Base-by-base conservation (phyloP, 768 basidiomycete genomes). In the Tulasnella sp. region DNA sequence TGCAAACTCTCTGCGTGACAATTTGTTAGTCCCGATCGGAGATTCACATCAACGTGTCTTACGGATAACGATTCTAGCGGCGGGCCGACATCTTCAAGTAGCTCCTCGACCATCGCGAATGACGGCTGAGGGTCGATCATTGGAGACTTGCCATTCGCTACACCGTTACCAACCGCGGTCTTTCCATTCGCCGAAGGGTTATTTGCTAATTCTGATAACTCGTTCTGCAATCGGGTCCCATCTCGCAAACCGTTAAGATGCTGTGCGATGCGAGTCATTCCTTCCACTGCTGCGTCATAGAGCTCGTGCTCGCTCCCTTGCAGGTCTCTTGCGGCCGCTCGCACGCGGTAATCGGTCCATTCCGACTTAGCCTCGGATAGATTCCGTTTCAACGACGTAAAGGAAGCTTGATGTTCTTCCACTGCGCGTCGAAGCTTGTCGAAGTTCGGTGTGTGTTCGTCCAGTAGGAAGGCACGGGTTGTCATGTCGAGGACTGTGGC, bases 221-320 rank as follows among this genome's bases (percentile, higher is more conserved):
- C 93, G 78, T 91, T 90, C 81, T 98, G 96, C 42, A 99, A 82
- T 40, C 88, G 87, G 8, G 91, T 94, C 1, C 95, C 93, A 76
- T 92, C 90, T 68, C 97, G 84, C 77, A 99, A 84, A 34, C 97
- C 96, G 75, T 91, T 96, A 49, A 99, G 83, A 84, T 99, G 96
- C 81, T 99, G 97, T 0, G 94, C 97, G 5, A 99, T 88, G 22
- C 95, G 86, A 77, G 93, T 96, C 80, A 99, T 85, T 80, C 91
- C 91, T 77, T 90, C 90, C 14, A 98, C 91, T 0, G 93, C 92
- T 78, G 95, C 93, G 78, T 93, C 92, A 77, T 96, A 97, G 0
- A 92, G 90, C 73, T 85, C 85, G 71, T 88, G 83, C 0, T 84
- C 83, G 58, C 81, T 80, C 80, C 84, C 58, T 81, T 81, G 68